Evolutionary conservation across 1,284 basidiomycete species (phyloP).

Genomic region (Papiliotrema laurentii): DNA sequence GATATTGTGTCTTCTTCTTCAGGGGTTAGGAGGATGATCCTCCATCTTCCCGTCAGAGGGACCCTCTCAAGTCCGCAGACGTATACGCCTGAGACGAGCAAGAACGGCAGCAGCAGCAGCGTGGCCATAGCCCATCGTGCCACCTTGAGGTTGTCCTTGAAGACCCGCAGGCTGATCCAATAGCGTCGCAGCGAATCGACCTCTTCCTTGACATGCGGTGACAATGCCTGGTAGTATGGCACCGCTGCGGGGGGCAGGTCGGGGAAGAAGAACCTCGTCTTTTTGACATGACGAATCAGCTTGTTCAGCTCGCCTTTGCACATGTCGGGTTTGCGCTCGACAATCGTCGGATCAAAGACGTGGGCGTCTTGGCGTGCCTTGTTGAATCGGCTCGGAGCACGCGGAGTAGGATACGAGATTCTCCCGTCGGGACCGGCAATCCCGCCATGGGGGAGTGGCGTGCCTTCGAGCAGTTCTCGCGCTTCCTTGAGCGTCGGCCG

Average conservation of each 20-base stretch:
- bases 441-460: conserved; percentile 13
- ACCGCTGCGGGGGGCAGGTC: conserved; percentile 29
- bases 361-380: not conserved
- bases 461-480: conserved; percentile 10
- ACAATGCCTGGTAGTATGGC: conserved; percentile 27
- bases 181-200: conserved; percentile 51
- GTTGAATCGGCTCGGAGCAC: conserved; percentile 11
- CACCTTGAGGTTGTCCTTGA: conserved; percentile 52
- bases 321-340: not conserved
- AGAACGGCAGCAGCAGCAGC: conserved; percentile 62
- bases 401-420: conserved; percentile 22
- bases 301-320: not conserved
- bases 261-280: conserved; percentile 27
- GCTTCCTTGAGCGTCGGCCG: conserved; percentile 21
- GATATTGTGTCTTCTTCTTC: conserved; percentile 85
- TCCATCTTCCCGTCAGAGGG: conserved; percentile 78
- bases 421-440: conserved; percentile 23
- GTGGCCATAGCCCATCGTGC: conserved; percentile 55
- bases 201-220: conserved; percentile 50
- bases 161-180: conserved; percentile 43
- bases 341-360: not conserved
- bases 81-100: conserved; percentile 69
- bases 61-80: conserved; percentile 73
- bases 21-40: conserved; percentile 78
- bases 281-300: conserved; percentile 3